Percentiles rank a stretch among this genome's conserved stretches.
These are phyloP conservation scores for Omphalotus olearius DNA, from an alignment of 1,284 basidiomycete species.

Conservation along the genomic window DNA sequence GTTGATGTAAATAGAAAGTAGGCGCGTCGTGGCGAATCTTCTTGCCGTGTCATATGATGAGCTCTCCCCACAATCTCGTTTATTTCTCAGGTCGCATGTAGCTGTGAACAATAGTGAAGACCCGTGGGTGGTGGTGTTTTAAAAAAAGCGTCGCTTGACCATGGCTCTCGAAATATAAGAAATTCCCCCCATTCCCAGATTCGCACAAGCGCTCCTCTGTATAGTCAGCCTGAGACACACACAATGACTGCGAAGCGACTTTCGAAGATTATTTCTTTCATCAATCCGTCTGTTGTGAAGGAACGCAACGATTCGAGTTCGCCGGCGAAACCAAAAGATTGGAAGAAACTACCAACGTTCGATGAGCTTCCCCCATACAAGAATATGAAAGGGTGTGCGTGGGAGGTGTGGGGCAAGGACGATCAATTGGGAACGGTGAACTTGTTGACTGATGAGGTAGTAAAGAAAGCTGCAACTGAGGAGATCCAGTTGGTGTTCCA, in stretches of 20 bases:
- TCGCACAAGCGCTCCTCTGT: neutral
- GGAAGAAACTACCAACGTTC: constrained; percentile 49
- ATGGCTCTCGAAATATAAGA: neutral
- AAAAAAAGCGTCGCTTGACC: neutral
- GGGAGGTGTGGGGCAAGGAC: constrained; percentile 67
- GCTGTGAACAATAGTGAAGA: neutral
- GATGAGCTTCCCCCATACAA: constrained; percentile 60
- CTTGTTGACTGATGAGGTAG: constrained; percentile 60
- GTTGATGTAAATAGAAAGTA: too few relatives aligned
- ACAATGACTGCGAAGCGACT: constrained; percentile 11
- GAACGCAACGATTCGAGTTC: neutral
- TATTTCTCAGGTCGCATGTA: neutral
- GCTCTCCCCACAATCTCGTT: neutral
- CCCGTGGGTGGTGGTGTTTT: neutral
- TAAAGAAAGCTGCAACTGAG: constrained; percentile 54
- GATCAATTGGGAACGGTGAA: constrained; percentile 74
- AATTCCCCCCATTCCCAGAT: neutral
- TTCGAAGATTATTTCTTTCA: constrained; percentile 11
- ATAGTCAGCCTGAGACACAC: neutral
- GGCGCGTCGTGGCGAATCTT: too few relatives aligned
- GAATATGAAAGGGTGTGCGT: constrained; percentile 60
- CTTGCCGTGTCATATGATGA: constrained; percentile 4
- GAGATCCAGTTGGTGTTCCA: constrained; percentile 51
- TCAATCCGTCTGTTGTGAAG: constrained; percentile 5
- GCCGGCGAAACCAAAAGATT: constrained; percentile 20